Evolutionary conservation across 148 eudicot genomes (phyloP), one percentile per base, ranked within the genome.

Genomic region (Cornus florida): DNA sequence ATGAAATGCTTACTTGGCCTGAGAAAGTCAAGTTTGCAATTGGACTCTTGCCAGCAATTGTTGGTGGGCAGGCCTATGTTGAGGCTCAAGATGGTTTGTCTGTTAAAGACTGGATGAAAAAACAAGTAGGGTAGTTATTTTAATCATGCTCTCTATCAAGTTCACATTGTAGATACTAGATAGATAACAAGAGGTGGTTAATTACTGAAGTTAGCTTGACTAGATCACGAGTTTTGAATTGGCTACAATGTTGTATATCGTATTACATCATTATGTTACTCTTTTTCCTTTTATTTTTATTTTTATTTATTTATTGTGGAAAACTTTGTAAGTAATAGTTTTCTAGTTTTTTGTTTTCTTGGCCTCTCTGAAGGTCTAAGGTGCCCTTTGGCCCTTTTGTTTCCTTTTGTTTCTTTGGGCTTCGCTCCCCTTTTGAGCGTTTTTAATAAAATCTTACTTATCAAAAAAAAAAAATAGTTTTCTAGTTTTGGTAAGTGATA

Each of bases 1-100:
- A 90, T 82, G 98, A 94, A 87, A 94, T 97, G 99, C 90, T 97
- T 74, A 92, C 98, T 17, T 97, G 99, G 99, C 93, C 97, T 2
- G 99, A 97, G 88, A 97, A 94, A 84, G 87, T 97, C 74, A 94
- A 97, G 83, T 97, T 97, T 84, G 99, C 99, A 31, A 87, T 97
- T 73, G 99, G 99, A 73, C 92, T 94, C 81, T 86, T 97, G 86
- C 99, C 99, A 84, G 99, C 99, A 69, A 97, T 94, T 77, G 23
- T 90, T 43, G 98, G 99, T 76, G 98, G 99, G 43, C 98, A 97
- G 77, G 64, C 97, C 19, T 97, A 97, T 85, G 99, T 97, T 35
- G 98, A 94, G 81, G 99, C 99, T 69, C 99, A 97, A 83, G 99
- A 97, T 88, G 98, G 97, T 69, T 86, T 92, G 69, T 88, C 92